Evolutionary conservation across 352 stramenopile genomes (phyloP), one percentile per base, ranked within the genome.

Genomic region (Saprolegnia parasitica): DNA sequence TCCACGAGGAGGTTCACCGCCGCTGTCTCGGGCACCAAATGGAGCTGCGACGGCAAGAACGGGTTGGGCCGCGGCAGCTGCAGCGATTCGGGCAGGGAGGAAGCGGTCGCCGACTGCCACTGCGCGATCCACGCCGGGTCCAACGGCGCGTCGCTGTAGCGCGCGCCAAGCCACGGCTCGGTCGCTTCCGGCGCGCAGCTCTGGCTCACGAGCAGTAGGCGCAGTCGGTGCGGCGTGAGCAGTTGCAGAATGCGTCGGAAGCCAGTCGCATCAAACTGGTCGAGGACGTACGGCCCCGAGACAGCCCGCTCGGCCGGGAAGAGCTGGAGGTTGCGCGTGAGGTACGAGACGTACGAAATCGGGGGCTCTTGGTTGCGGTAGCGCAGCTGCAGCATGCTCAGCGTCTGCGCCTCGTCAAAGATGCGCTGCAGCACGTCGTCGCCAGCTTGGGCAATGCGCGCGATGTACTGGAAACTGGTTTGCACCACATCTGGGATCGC

Each of bases 131-230:
- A 73, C 24, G 76, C 70, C 16, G 63, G 4, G 15, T 67, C 39
- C 23, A 87, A 49, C 21, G 73, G 68, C 9, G 45, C 47, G 39
- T 85, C 75, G 16, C 63, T 57, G 56, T 79, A 87, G 49, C 76
- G 76, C 8, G 78, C 78, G 32, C 77, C 74, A 26, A 83, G 83
- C 78, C 78, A 87, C 18, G 72, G 74, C 57, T 85, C 80, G 26
- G 73, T 75, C 0, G 68, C 66, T 21, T 54, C 64, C 10, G 72
- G 37, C 56, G 78, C 75, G 11, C 79, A 42, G 16, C 67, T 68
- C 45, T 85, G 74, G 32, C 71, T 77, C 6, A 76, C 77, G 6
- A 83, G 55, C 29, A 80, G 60, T 1, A 88, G 54, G 18, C 75
- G 73, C 71, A 83, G 76, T 10, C 76, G 68, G 47, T 76, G 39